Conservation (phyloP, 2,329 filamentous ascomycete species). For the Sarocladiaceae sp. region DNA sequence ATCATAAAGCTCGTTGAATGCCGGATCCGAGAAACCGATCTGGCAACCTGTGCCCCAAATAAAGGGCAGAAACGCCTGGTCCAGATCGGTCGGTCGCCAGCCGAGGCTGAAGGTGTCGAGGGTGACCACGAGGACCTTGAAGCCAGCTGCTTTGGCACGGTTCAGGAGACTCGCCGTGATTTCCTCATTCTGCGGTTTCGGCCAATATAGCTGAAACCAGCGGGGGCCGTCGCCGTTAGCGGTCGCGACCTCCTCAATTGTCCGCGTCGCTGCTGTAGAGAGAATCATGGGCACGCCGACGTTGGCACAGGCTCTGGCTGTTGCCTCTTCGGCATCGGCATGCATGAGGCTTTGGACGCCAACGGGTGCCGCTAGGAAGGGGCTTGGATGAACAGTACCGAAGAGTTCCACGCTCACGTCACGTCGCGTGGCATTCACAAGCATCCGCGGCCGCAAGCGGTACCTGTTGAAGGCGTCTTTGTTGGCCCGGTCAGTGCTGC, state of each 20-base stretch:
- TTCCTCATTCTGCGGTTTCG: slow-evolving; percentile 53
- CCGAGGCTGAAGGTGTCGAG: slow-evolving; percentile 66
- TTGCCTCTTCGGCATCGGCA: slow-evolving; percentile 57
- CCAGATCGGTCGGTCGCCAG: slow-evolving; percentile 67
- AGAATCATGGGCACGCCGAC: slow-evolving; percentile 62
- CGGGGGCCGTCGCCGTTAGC: slow-evolving; percentile 53
- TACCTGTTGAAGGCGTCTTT: not conserved
- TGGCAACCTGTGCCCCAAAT: slow-evolving; percentile 53
- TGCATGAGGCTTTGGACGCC: slow-evolving; percentile 69
- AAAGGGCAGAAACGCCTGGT: slow-evolving; percentile 58
- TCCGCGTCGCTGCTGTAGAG: slow-evolving; percentile 58
- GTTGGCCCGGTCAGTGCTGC: slow-evolving; percentile 1
- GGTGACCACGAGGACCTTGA: slow-evolving; percentile 64
- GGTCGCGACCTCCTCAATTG: slow-evolving; percentile 62
- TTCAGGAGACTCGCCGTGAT: slow-evolving; percentile 60
- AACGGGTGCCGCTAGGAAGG: slow-evolving; percentile 47
- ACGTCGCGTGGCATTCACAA: slow-evolving; percentile 20
- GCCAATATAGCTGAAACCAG: slow-evolving; percentile 75
- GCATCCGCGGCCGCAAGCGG: slow-evolving; percentile 2
- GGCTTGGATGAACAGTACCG: slow-evolving; percentile 45
- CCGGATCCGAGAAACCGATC: slow-evolving; percentile 63
- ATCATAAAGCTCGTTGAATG: slow-evolving; percentile 38
- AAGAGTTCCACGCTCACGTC: slow-evolving; percentile 51
- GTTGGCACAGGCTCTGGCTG: slow-evolving; percentile 57
- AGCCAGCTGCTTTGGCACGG: slow-evolving; percentile 59